Percentiles rank a stretch among this genome's conserved stretches.
Conservation (phyloP, 257 asterid species). For the Solanum chilense region DNA sequence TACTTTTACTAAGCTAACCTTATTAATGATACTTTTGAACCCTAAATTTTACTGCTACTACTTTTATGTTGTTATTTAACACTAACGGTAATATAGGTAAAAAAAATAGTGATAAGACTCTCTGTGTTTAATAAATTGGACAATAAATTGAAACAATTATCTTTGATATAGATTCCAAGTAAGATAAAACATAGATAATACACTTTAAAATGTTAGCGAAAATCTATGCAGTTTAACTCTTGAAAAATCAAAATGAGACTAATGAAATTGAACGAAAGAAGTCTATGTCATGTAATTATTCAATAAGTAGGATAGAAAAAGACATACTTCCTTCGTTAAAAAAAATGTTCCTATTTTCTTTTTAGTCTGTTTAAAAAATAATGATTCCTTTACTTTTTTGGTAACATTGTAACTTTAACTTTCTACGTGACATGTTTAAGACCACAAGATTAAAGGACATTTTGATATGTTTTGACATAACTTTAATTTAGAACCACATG, state of each 20-base stretch:
- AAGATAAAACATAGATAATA: neutral
- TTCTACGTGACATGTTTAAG: too few species aligned
- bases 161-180: neutral
- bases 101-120: neutral
- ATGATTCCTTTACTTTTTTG: too few species aligned
- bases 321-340: neutral
- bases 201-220: neutral
- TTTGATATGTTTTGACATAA: too few species aligned
- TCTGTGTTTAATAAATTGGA: neutral
- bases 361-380: too few species aligned
- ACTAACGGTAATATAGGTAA: neutral
- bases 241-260: neutral
- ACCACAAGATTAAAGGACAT: too few species aligned
- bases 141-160: too few species aligned
- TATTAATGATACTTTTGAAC: neutral
- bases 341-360: too few species aligned
- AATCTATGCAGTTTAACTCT: neutral
- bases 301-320: neutral
- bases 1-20: neutral
- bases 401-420: too few species aligned
- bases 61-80: neutral
- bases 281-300: neutral
- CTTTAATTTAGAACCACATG: too few species aligned
- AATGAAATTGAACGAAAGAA: neutral
- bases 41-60: neutral